phyloP scores from a whole-genome alignment of 306 rosid genomes.

The Morella rubra region DNA sequence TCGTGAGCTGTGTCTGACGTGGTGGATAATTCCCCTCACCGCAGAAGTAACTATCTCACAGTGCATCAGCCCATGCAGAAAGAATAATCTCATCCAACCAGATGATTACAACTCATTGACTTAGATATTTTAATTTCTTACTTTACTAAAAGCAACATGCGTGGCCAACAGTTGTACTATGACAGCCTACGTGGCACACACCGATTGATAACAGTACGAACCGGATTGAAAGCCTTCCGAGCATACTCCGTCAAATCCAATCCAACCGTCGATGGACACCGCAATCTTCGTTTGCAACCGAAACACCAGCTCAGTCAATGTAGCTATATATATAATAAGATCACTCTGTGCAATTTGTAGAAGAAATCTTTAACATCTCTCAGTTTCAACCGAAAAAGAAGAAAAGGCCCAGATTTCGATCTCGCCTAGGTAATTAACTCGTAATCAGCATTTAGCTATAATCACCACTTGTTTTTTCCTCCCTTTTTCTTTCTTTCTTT shows the following conservation, averaged over 20 bases:
- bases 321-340: neutral
- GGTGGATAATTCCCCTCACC: neutral
- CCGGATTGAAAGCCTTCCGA: too few relatives aligned
- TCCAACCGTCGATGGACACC: too few relatives aligned
- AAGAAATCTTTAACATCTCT: neutral
- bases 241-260: too few relatives aligned
- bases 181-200: too few relatives aligned
- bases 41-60: too few relatives aligned
- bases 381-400: neutral
- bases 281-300: neutral
- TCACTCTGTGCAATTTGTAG: neutral
- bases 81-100: neutral
- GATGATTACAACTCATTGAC: too few relatives aligned
- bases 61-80: too few relatives aligned
- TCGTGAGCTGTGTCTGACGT: slow-evolving; percentile 10
- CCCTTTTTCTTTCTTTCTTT: neutral
- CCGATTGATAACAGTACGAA: too few relatives aligned
- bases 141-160: too few relatives aligned
- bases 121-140: too few relatives aligned
- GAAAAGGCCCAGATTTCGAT: slow-evolving; percentile 4
- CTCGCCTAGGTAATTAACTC: slow-evolving; percentile 12
- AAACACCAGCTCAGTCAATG: neutral
- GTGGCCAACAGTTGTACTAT: too few relatives aligned
- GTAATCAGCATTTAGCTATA: neutral
- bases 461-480: neutral